These are phyloP conservation scores for Circinella umbellata DNA, from an alignment of 371 early-diverging fungal species.

Conservation along the genomic window DNA sequence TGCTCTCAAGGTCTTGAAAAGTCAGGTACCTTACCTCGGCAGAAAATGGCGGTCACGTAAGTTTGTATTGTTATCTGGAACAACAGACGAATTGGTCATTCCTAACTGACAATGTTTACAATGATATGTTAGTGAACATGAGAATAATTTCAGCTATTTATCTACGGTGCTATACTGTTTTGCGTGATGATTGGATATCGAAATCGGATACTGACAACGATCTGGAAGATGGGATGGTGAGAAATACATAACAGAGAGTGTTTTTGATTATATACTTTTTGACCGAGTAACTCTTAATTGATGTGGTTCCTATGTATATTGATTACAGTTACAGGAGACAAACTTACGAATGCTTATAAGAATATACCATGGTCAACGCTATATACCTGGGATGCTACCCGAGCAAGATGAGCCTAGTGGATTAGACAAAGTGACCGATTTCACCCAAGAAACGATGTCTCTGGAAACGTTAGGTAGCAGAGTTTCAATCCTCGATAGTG, in stretches of 20 bases:
- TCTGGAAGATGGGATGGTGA: slow-evolving; percentile 74
- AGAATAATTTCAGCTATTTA: slow-evolving; percentile 82
- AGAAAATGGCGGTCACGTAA: slow-evolving; percentile 82
- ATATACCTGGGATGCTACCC: slow-evolving; percentile 54
- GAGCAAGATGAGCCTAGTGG: slow-evolving; percentile 30
- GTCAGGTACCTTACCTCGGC: slow-evolving; percentile 80
- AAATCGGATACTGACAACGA: slow-evolving; percentile 71
- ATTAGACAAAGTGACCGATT: slow-evolving; percentile 3
- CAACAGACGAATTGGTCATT: no score
- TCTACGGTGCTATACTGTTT: slow-evolving; percentile 64
- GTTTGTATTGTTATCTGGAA: slow-evolving; percentile 1
- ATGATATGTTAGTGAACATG: slow-evolving; percentile 66
- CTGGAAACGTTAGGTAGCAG: slow-evolving; percentile 15
- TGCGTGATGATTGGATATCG: slow-evolving; percentile 78
- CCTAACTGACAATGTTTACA: no score
- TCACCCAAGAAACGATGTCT: slow-evolving; percentile 12
- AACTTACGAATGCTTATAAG: slow-evolving; percentile 65
- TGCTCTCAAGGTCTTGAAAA: slow-evolving; percentile 80
- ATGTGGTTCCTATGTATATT: background rate
- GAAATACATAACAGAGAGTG: background rate
- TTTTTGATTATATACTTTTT: background rate
- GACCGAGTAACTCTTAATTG: background rate
- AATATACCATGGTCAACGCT: slow-evolving; percentile 67
- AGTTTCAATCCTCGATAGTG: slow-evolving; percentile 21
- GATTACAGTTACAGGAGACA: slow-evolving; percentile 61